Conservation (phyloP, 495 filamentous ascomycete genomes). For the Aspergillus carlsbadensis region DNA sequence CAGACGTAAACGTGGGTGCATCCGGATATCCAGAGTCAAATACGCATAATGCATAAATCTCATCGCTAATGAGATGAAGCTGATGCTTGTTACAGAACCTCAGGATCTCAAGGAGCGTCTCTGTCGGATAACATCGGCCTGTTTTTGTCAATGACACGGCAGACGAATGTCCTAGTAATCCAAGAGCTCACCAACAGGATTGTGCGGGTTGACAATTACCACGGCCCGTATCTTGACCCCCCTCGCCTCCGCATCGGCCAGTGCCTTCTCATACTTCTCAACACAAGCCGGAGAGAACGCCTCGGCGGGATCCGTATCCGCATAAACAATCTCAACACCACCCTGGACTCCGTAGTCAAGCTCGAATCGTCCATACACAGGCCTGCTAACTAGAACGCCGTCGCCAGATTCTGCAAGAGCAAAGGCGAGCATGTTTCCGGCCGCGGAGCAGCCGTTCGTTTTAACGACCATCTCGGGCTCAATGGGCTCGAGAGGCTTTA, state of each 20-base stretch:
- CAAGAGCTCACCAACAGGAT: constrained; percentile 36
- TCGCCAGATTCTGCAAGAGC: constrained; percentile 45
- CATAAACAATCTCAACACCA: constrained; percentile 36
- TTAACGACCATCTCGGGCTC: constrained; percentile 33
- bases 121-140: constrained; percentile 52
- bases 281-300: constrained; percentile 29
- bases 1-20: constrained; percentile 49
- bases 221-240: constrained; percentile 25
- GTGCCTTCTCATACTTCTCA: constrained; percentile 32
- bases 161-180: background rate
- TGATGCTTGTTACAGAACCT: constrained; percentile 50
- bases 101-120: constrained; percentile 48
- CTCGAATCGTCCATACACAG: constrained; percentile 42
- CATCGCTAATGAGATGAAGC: constrained; percentile 61
- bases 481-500: constrained; percentile 34
- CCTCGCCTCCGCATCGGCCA: constrained; percentile 17
- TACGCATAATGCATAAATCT: constrained; percentile 58
- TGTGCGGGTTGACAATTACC: constrained; percentile 42
- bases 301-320: constrained; percentile 28
- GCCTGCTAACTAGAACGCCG: constrained; percentile 42
- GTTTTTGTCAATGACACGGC: constrained; percentile 3
- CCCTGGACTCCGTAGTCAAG: constrained; percentile 38
- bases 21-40: constrained; percentile 38
- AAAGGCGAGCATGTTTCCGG: constrained; percentile 38
- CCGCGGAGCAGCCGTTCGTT: constrained; percentile 35